Conservation (phyloP, 108 stramenopile species). For the Phaeodactylum tricornutum region DNA sequence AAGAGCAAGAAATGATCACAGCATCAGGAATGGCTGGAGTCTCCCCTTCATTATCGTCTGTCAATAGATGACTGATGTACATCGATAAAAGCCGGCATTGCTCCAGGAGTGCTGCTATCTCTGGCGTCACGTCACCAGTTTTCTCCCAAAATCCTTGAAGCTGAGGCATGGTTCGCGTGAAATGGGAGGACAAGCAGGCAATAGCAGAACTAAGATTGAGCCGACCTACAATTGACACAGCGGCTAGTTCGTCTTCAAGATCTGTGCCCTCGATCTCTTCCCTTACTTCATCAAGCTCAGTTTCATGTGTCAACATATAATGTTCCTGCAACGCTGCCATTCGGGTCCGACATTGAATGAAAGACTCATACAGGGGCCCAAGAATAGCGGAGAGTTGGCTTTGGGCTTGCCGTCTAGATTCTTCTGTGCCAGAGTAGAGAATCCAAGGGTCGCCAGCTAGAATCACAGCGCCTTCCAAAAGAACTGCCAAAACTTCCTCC, state of each 20-base stretch:
- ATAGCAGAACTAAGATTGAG: constrained; percentile 45
- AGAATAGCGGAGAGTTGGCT: constrained; percentile 23
- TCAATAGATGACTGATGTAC: constrained; percentile 62
- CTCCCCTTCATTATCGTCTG: constrained; percentile 75
- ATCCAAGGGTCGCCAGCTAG: constrained; percentile 75
- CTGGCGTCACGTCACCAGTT: constrained; percentile 32
- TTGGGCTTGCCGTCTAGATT: constrained; percentile 26
- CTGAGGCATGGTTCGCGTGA: constrained; percentile 39
- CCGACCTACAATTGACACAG: constrained; percentile 53
- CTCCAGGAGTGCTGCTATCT: constrained; percentile 67
- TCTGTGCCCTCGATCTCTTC: constrained; percentile 64
- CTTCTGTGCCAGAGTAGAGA: constrained; percentile 39
- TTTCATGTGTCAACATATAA: constrained; percentile 41
- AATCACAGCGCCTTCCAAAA: constrained; percentile 56
- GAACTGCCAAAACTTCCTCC: constrained; percentile 51
- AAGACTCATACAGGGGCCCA: constrained; percentile 57
- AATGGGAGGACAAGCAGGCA: constrained; percentile 37
- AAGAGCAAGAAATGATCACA: constrained; percentile 38
- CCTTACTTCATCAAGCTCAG: constrained; percentile 69
- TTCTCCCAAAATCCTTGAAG: constrained; percentile 45
- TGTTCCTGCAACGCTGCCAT: constrained; percentile 74
- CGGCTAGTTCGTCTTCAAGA: constrained; percentile 72
- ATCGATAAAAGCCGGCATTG: constrained; percentile 67
- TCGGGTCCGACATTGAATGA: constrained; percentile 45
- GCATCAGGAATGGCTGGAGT: constrained; percentile 59